Base-by-base conservation (phyloP, 768 basidiomycete genomes). In the Lyophyllum shimeji region DNA sequence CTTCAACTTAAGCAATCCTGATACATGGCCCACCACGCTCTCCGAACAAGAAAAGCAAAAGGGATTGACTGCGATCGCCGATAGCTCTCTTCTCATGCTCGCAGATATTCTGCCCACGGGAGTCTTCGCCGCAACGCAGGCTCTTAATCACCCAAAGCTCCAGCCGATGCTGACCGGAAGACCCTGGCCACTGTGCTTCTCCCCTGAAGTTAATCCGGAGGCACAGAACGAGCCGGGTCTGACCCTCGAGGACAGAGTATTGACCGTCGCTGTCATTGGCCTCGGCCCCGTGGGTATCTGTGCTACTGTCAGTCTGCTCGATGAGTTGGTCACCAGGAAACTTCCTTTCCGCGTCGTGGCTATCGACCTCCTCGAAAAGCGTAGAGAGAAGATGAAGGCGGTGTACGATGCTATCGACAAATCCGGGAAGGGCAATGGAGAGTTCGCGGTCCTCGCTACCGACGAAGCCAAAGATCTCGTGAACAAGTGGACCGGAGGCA, bases 31-130 rank as follows among this genome's bases (percentile, higher is more conserved):
- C 7, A 76, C 72, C n/a, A 58, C 63, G 7, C 67, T 77, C 18
- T 57, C 74, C 12, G 50, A 66, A n/a, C 67, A 72, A 29, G 68
- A 68, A 53, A 77, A 74, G 58, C 63, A 70, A 33, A 67, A 66
- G 42, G 75, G 75, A 0, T 67, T 82, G 43, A 67, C 69, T 15
- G 67, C 66, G 9, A 69, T 90, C 4, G 65, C 82, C 3, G 87
- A 91, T 60, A 82, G 79, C 37, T 87, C 88, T 1, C 73, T 91
- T 44, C 76, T 92, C 20, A 73, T 92, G 53, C 74, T 92, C 7
- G 86, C 87, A 9, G 90, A 92, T 63, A 90, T 91, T 63, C 77
- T 91, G 13, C 90, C 90, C 2, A 92, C 90, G 0, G 89, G 89
- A 3, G 81, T 87, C 15, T 92, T 90, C 62, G 89, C 89, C 8